Evolutionary conservation across 75 land plant species (phyloP), one percentile per base, ranked within the genome.

Genomic region (Selaginella tamariscina): DNA sequence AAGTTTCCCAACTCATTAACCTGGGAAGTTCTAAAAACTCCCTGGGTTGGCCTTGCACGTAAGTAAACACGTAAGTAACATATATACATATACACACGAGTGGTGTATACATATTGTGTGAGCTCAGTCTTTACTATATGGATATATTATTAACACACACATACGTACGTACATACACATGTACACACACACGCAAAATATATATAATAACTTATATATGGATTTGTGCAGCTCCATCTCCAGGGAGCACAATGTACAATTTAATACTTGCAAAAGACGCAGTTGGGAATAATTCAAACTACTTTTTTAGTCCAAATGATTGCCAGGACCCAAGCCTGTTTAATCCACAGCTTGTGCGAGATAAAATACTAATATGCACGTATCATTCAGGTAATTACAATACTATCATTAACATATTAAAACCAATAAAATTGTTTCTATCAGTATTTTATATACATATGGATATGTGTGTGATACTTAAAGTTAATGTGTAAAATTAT

Each of bases 41-140:
- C 24, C 84, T 65, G 98, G 98, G 27, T 79, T 72, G 95, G 95
- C 0, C 65, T 93, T 32, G 74, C 98, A 5, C 90, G 95, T 89
- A 80, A 93, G 95, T 79, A 9, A 8, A 8, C 21, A 59, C 21
- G 5, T 27, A 59, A n/a, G n/a, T n/a, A n/a, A n/a, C n/a, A n/a
- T n/a, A n/a, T n/a, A n/a, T n/a, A n/a, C n/a, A n/a, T n/a, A n/a
- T n/a, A n/a, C n/a, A n/a, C n/a, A n/a, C n/a, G n/a, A n/a, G n/a
- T n/a, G n/a, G n/a, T n/a, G n/a, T n/a, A n/a, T n/a, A n/a, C n/a
- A n/a, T n/a, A n/a, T n/a, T n/a, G n/a, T n/a, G n/a, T n/a, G n/a
- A n/a, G n/a, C n/a, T n/a, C n/a, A n/a, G n/a, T n/a, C n/a, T n/a
- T n/a, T n/a, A n/a, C n/a, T n/a, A n/a, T n/a, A n/a, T n/a, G n/a